A percentile compares a stretch with the other conserved stretches of the same genome.
Evolutionary conservation across 2,329 filamentous ascomycete species (phyloP).

Genomic region (Periconia macrospinosa): DNA sequence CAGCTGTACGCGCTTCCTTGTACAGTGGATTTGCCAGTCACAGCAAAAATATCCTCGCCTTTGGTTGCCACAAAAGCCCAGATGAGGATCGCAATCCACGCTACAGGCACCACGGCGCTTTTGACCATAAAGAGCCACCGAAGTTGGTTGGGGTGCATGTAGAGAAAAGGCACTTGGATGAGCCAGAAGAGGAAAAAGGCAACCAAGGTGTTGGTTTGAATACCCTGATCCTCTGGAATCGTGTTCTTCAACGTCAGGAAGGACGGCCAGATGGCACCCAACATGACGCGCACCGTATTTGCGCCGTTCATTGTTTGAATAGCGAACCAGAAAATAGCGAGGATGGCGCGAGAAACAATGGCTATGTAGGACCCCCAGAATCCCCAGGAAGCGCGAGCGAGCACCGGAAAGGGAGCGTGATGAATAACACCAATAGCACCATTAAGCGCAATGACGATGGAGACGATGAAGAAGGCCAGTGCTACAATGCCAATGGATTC

Average conservation of each 20-base stretch:
- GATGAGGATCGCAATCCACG: conserved; percentile 64
- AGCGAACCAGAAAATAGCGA: conserved; percentile 65
- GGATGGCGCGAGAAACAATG: conserved; percentile 56
- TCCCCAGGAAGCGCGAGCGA: conserved; percentile 59
- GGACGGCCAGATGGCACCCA: conserved; percentile 61
- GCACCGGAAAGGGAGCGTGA: conserved; percentile 60
- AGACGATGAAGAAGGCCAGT: conserved; percentile 56
- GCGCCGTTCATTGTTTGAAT: conserved; percentile 68
- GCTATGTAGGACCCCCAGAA: conserved; percentile 61
- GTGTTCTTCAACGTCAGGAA: conserved; percentile 57
- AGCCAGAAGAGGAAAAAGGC: conserved; percentile 62
- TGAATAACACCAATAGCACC: conserved; percentile 52
- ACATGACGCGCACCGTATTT: conserved; percentile 54
- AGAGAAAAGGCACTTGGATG: conserved; percentile 56
- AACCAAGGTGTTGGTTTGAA: conserved; percentile 59
- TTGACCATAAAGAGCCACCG: conserved; percentile 56
- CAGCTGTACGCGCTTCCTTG: conserved; percentile 56
- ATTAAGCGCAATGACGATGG: conserved; percentile 63
- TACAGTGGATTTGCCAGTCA: conserved; percentile 46
- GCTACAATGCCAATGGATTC: conserved; percentile 59
- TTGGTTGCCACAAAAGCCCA: conserved; percentile 63
- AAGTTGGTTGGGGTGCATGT: conserved; percentile 59
- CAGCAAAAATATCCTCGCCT: conserved; percentile 43
- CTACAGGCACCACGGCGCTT: conserved; percentile 55
- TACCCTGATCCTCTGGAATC: conserved; percentile 55